Evolutionary conservation across 176 grass and related monocot species (phyloP).

Genomic region (Ampelocalamus luodianensis): DNA sequence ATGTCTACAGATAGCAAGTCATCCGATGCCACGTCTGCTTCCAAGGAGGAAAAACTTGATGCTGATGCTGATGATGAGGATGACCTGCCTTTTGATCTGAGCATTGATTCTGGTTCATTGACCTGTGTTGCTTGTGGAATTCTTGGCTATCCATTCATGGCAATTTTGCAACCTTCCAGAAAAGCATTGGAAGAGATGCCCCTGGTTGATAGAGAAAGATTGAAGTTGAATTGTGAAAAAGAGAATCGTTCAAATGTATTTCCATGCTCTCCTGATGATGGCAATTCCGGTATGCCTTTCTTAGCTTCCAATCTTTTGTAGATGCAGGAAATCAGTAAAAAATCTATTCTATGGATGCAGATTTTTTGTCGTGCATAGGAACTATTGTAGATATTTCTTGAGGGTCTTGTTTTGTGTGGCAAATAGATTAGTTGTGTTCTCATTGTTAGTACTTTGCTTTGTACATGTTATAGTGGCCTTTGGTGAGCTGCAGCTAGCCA

Average conservation of each 20-base stretch:
- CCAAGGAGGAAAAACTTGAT: constrained; percentile 33
- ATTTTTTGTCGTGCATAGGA: not conserved
- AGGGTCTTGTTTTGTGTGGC: not conserved
- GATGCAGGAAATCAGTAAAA: not conserved
- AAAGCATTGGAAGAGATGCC: constrained; percentile 72
- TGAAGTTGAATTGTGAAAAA: constrained; percentile 41
- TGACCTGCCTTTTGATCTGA: constrained; percentile 86
- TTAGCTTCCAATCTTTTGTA: constrained; percentile 23
- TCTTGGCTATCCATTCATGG: constrained; percentile 98
- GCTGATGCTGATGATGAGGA: constrained; percentile 53
- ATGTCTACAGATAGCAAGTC: constrained; percentile 31
- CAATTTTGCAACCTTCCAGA: constrained; percentile 82
- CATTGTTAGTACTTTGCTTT: not conserved
- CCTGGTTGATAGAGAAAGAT: constrained; percentile 45
- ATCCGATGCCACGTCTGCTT: constrained; percentile 24
- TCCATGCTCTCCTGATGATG: constrained; percentile 26
- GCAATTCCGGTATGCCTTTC: constrained; percentile 43
- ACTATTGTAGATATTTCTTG: not conserved
- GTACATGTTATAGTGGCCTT: constrained; percentile 3
- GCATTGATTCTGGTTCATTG: constrained; percentile 95
- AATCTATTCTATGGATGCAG: constrained; percentile 10
- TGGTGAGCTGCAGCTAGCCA: not conserved
- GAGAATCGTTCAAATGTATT: constrained; percentile 40
- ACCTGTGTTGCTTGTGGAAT: constrained; percentile 98
- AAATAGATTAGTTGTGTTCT: not conserved